A percentile compares a stretch with the other conserved stretches of the same genome.
Evolutionary conservation across 441 rosid species (phyloP).

Genomic region (Adansonia madagascariensis): DNA sequence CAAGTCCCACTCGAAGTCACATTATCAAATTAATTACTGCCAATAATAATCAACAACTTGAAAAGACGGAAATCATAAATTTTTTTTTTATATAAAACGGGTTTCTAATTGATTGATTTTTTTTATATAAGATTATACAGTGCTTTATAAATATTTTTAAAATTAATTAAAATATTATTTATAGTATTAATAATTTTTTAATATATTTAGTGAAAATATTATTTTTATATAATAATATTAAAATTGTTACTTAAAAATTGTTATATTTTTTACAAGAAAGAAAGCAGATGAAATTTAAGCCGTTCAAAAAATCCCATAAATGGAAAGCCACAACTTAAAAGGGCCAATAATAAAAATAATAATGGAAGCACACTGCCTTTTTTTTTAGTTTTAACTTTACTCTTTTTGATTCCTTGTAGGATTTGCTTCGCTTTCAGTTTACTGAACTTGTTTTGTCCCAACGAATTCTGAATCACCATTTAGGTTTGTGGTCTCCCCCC

Average conservation of each 20-base stretch:
- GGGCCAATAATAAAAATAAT: background rate
- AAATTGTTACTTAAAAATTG: too few relatives aligned
- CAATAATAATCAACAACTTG: background rate
- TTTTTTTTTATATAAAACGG: too few relatives aligned
- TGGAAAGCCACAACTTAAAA: constrained; percentile 23
- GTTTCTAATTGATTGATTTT: too few relatives aligned
- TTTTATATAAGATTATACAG: too few relatives aligned
- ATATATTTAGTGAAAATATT: too few relatives aligned
- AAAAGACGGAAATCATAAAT: too few relatives aligned
- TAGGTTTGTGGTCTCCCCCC: too few relatives aligned
- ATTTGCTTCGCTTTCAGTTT: background rate
- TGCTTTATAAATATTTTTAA: too few relatives aligned
- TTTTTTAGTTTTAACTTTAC: background rate
- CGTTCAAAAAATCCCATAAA: constrained; percentile 22
- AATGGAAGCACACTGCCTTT: background rate
- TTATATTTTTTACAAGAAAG: background rate
- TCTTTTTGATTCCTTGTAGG: background rate
- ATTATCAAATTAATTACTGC: background rate
- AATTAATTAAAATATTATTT: too few relatives aligned
- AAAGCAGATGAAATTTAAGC: background rate
- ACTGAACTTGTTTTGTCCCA: constrained; percentile 1
- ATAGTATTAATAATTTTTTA: too few relatives aligned
- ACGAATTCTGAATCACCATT: background rate
- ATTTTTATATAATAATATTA: too few relatives aligned
- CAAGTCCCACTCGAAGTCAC: constrained; percentile 36